Conservation (phyloP, 148 eudicot species). For the Polygonum maritimum region DNA sequence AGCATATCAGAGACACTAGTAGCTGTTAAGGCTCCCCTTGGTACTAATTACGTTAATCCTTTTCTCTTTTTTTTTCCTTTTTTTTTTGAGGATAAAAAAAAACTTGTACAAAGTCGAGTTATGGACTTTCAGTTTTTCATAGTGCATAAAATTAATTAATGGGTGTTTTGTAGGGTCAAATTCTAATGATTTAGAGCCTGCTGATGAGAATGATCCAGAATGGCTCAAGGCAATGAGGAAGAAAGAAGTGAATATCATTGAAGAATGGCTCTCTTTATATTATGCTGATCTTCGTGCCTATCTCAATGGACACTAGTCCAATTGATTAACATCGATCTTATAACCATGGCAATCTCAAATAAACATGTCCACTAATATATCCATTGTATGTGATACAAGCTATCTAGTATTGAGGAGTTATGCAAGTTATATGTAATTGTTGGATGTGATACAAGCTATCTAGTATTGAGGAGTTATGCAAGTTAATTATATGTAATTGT, state of each 20-base stretch:
- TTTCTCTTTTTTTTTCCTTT: neutral
- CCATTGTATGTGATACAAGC: too few species aligned
- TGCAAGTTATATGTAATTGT: too few species aligned
- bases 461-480: too few species aligned
- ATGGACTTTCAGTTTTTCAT: neutral
- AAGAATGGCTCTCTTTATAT: neutral
- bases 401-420: too few species aligned
- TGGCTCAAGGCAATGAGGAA: slow-evolving; percentile 3
- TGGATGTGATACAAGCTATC: too few species aligned
- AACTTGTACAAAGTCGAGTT: neutral
- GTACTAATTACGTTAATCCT: neutral
- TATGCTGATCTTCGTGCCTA: neutral
- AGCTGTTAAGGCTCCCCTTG: neutral
- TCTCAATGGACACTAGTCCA: neutral
- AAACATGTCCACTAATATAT: too few species aligned
- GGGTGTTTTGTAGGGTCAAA: neutral
- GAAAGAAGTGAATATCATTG: neutral
- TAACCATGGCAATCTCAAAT: too few species aligned
- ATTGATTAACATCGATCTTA: neutral
- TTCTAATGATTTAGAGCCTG: neutral
- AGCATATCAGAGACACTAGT: slow-evolving; percentile 3
- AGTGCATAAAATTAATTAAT: neutral
- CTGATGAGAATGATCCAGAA: neutral
- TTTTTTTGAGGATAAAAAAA: neutral
- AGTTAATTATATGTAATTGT: too few species aligned